These are phyloP conservation scores for Panus rudis DNA, from an alignment of 768 basidiomycete genomes.

Conservation along the genomic window DNA sequence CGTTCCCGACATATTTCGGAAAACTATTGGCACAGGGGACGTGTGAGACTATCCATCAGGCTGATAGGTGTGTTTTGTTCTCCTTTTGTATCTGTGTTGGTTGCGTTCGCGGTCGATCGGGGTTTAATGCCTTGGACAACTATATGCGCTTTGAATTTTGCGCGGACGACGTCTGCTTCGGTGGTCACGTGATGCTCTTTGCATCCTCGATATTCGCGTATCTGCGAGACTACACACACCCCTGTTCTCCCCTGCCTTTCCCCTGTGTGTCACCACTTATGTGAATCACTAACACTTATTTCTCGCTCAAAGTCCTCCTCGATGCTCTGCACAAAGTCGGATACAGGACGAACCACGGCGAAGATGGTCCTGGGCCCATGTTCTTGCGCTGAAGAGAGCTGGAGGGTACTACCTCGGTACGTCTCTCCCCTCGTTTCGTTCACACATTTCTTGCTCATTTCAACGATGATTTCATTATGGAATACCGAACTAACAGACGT, in stretches of 20 bases:
- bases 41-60: conserved; percentile 26
- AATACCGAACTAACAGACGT: conserved; percentile 15
- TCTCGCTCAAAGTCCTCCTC: conserved; percentile 28
- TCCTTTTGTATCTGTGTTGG: neutral
- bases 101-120: no score
- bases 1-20: conserved; percentile 34
- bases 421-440: conserved; percentile 1
- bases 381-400: conserved; percentile 24
- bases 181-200: no score
- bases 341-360: conserved; percentile 32
- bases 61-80: conserved; percentile 18
- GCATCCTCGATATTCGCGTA: no score
- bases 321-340: conserved; percentile 30
- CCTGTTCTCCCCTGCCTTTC: no score
- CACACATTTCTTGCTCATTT: neutral
- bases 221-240: no score
- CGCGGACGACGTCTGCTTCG: conserved; percentile 30
- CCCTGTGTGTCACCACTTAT: conserved; percentile 10
- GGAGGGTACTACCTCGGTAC: conserved; percentile 36
- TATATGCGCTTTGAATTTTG: conserved; percentile 9
- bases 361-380: conserved; percentile 30
- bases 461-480: no score
- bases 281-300: conserved; percentile 3
- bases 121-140: no score
- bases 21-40: conserved; percentile 25